Evolutionary conservation across 2,329 filamentous ascomycete species (phyloP).

Genomic region (Madurella fahalii): DNA sequence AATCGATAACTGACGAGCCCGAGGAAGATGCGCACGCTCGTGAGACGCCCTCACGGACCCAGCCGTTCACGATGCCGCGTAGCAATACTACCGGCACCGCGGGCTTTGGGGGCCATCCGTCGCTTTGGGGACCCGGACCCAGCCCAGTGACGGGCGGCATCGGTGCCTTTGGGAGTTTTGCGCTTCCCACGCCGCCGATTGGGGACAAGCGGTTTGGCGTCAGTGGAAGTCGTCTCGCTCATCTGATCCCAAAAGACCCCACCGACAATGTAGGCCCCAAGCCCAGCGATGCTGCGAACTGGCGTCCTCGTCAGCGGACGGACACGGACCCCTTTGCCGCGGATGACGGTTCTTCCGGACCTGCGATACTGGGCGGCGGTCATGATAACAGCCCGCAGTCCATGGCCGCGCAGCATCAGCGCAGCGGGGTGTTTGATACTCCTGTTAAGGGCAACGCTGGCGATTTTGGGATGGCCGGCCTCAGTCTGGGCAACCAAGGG

Average conservation of each 20-base stretch:
- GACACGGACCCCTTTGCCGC: conserved; percentile 68
- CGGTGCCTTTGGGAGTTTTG: conserved; percentile 88
- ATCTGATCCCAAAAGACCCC: conserved; percentile 74
- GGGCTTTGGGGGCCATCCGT: conserved; percentile 40
- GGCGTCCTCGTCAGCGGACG: conserved; percentile 59
- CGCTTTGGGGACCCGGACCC: conserved; percentile 49
- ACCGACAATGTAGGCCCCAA: conserved; percentile 58
- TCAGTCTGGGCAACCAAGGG: conserved; percentile 52
- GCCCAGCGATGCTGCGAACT: conserved; percentile 48
- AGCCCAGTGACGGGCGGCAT: conserved; percentile 62
- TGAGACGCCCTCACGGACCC: conserved; percentile 31
- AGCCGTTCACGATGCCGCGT: conserved; percentile 48
- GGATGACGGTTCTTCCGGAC: conserved; percentile 61
- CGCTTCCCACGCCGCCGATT: conserved; percentile 54
- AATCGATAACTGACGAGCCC: conserved; percentile 49
- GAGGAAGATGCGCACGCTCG: conserved; percentile 40
- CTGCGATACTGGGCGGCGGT: conserved; percentile 69
- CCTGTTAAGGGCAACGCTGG: conserved; percentile 51
- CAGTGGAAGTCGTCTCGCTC: conserved; percentile 80
- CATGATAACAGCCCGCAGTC: conserved; percentile 60
- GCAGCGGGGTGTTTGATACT: conserved; percentile 47
- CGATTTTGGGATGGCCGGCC: conserved; percentile 61
- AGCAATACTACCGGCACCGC: conserved; percentile 50
- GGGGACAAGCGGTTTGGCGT: conserved; percentile 70
- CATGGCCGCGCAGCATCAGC: conserved; percentile 31